Conservation (phyloP, 2,329 filamentous ascomycete genomes). For the Phyllosticta paracitricarpa region DNA sequence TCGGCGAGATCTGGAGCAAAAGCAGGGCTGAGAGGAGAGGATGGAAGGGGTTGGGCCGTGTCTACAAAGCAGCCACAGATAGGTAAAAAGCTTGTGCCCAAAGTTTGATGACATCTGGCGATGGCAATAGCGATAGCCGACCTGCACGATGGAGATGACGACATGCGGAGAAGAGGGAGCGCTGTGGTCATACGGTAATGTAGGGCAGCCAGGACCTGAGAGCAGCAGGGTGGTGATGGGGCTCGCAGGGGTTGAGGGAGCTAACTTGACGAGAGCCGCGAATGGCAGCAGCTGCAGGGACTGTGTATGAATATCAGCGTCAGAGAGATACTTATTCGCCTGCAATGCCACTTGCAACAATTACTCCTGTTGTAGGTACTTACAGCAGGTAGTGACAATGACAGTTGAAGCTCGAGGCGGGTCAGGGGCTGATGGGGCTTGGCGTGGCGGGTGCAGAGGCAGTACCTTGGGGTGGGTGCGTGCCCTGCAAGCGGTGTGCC, state of each 20-base stretch:
- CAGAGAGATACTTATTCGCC: neutral
- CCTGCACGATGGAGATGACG: conserved; percentile 3
- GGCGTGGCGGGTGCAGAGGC: neutral
- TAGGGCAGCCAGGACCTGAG: neutral
- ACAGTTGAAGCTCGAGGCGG: neutral
- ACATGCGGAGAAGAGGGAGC: conserved; percentile 1
- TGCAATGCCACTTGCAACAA: neutral
- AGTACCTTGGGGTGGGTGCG: too few relatives aligned
- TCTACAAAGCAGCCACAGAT: neutral
- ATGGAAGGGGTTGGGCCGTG: neutral
- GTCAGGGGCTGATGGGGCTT: neutral
- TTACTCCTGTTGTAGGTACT: neutral
- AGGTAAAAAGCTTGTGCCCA: neutral
- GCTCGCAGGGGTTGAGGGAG: neutral
- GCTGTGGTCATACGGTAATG: neutral
- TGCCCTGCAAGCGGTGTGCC: neutral
- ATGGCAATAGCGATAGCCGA: conserved; percentile 1
- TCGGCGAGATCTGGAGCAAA: conserved; percentile 19
- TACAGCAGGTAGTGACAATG: neutral
- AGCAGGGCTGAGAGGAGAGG: neutral
- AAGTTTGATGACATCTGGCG: conserved; percentile 7
- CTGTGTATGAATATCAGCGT: neutral
- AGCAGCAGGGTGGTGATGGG: neutral
- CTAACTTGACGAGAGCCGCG: neutral
- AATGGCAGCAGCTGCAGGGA: neutral